These are phyloP conservation scores for Rhodotorula babjevae DNA, from an alignment of 768 basidiomycete genomes.

Conservation along the genomic window DNA sequence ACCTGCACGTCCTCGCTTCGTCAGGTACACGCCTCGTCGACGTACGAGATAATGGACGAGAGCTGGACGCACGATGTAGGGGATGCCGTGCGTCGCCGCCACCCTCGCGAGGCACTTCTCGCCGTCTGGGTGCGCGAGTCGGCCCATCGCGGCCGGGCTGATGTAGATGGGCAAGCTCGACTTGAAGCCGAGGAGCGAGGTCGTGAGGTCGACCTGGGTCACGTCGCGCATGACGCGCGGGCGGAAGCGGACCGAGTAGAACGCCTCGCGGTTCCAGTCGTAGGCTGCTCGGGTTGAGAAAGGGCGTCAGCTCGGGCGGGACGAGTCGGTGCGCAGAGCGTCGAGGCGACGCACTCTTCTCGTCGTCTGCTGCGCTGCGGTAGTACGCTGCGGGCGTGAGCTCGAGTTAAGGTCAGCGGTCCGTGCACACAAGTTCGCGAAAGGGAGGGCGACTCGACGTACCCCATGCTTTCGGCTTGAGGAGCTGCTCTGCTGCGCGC, in stretches of 20 bases:
- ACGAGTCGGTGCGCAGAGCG: no score
- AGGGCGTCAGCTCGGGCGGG: background rate
- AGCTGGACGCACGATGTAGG: constrained; percentile 39
- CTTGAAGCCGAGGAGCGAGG: constrained; percentile 46
- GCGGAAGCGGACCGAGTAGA: constrained; percentile 79
- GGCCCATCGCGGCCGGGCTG: constrained; percentile 49
- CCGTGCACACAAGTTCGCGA: no score
- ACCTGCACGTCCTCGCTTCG: constrained; percentile 41
- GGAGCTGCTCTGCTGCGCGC: constrained; percentile 22
- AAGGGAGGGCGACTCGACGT: background rate
- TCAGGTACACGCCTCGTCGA: no score
- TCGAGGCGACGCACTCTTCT: constrained; percentile 42
- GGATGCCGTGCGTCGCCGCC: constrained; percentile 43
- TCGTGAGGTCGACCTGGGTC: constrained; percentile 56
- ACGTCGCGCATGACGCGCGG: constrained; percentile 83
- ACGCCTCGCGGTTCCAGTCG: constrained; percentile 59
- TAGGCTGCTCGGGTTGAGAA: background rate
- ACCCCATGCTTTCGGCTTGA: constrained; percentile 40
- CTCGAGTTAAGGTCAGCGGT: no score
- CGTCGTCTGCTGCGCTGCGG: constrained; percentile 77
- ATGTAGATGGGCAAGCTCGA: constrained; percentile 49
- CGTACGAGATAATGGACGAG: no score
- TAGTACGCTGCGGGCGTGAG: constrained; percentile 60
- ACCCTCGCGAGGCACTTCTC: constrained; percentile 46
- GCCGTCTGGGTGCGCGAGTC: constrained; percentile 48